A percentile compares a stretch with the other conserved stretches of the same genome.
These are phyloP conservation scores for Hygrophila difformis DNA, from an alignment of 257 asterid species.

Conservation along the genomic window DNA sequence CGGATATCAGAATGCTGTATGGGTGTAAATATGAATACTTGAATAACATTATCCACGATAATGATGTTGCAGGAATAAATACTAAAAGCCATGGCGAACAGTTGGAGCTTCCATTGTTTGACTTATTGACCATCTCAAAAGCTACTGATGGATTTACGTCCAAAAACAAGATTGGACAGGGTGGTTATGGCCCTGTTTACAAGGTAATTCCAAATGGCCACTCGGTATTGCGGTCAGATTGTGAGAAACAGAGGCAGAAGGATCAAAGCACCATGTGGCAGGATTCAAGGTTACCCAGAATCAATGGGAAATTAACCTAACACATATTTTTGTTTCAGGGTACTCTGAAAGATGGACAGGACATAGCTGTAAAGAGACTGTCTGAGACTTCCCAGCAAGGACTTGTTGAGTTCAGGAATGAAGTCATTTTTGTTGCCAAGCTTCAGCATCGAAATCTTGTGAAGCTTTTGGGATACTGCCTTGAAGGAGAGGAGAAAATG, in stretches of 20 bases:
- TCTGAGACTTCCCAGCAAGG: conserved; percentile 31
- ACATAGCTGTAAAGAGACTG: conserved; percentile 31
- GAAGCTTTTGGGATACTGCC: no score
- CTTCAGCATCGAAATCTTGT: conserved; percentile 45
- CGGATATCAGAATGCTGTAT: not conserved
- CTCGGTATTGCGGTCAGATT: no score
- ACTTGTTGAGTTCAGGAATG: conserved; percentile 31
- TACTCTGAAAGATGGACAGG: conserved; percentile 18
- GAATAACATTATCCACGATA: conserved; percentile 8
- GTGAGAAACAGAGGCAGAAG: not conserved
- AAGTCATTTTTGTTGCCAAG: conserved; percentile 24
- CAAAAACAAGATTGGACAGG: conserved; percentile 20
- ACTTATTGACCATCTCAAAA: conserved; percentile 1
- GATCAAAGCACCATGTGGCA: conserved; percentile 13
- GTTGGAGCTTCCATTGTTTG: conserved; percentile 15
- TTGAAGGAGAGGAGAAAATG: conserved; percentile 24
- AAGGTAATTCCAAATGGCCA: no score
- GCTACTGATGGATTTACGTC: conserved; percentile 20
- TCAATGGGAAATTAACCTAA: no score
- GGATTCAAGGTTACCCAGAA: no score
- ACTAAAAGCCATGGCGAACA: not conserved
- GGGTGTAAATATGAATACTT: no score
- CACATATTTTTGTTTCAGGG: conserved; percentile 11
- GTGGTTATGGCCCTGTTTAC: conserved; percentile 26
- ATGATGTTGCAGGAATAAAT: no score